phyloP scores from a whole-genome alignment of 148 eudicot genomes.

The Polygonum maritimum region DNA sequence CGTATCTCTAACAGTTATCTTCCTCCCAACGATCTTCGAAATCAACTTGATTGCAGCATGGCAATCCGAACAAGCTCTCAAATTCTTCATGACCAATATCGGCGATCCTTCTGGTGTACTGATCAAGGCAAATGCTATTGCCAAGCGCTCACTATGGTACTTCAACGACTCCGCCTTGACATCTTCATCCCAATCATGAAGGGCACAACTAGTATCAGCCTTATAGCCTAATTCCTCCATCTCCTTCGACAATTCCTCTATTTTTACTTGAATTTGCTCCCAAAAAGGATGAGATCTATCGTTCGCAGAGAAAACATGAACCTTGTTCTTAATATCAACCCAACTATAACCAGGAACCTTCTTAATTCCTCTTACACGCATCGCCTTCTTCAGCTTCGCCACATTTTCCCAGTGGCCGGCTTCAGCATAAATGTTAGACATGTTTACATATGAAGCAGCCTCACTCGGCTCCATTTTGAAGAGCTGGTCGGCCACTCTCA shows the following conservation, averaged over 20 bases:
- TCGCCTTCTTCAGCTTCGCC: slow-evolving; percentile 49
- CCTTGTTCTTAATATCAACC: slow-evolving; percentile 51
- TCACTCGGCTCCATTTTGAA: slow-evolving; percentile 50
- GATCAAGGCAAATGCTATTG: slow-evolving; percentile 64
- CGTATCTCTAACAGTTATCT: slow-evolving; percentile 73
- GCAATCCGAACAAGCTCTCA: slow-evolving; percentile 69
- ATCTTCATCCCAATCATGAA: slow-evolving; percentile 56
- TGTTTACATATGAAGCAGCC: slow-evolving; percentile 50
- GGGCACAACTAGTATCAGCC: slow-evolving; percentile 57
- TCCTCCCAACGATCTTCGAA: slow-evolving; percentile 54
- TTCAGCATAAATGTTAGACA: slow-evolving; percentile 75
- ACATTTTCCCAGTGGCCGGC: slow-evolving; percentile 68
- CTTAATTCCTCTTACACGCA: slow-evolving; percentile 58
- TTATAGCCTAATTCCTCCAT: slow-evolving; percentile 72
- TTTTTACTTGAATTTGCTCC: slow-evolving; percentile 45
- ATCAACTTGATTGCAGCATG: slow-evolving; percentile 75
- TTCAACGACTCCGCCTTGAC: slow-evolving; percentile 48
- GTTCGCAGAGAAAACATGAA: slow-evolving; percentile 57
- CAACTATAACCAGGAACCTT: slow-evolving; percentile 74
- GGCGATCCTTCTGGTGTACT: slow-evolving; percentile 67
- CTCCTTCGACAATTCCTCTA: slow-evolving; percentile 25
- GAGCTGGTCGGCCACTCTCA: slow-evolving; percentile 48
- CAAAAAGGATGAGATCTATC: slow-evolving; percentile 51
- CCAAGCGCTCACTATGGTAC: slow-evolving; percentile 68
- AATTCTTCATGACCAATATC: slow-evolving; percentile 59